These are phyloP conservation scores for Leccinum fallax DNA, from an alignment of 1,284 basidiomycete species.

Conservation along the genomic window DNA sequence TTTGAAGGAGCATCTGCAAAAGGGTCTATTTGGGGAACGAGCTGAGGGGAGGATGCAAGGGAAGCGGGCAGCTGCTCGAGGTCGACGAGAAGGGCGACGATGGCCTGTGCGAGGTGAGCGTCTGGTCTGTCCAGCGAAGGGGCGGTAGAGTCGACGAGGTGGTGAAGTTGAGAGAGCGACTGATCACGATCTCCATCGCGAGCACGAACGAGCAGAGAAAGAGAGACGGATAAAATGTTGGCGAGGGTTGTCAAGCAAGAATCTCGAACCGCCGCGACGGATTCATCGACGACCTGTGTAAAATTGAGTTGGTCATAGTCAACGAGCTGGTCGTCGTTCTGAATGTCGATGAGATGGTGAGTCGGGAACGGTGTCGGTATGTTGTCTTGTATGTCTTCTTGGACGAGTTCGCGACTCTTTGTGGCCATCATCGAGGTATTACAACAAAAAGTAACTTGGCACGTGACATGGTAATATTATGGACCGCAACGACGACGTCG, in stretches of 20 bases:
- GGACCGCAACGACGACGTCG: conserved; percentile 16
- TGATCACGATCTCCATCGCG: conserved; percentile 36
- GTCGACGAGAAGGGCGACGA: conserved; percentile 67
- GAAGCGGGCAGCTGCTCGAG: conserved; percentile 59
- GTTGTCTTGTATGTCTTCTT: conserved; percentile 11
- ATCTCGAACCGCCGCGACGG: conserved; percentile 67
- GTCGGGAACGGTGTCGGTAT: conserved; percentile 42
- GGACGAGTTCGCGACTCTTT: not conserved
- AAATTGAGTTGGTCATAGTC: conserved; percentile 19
- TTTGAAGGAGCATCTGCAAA: not conserved
- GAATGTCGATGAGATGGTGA: conserved; percentile 8
- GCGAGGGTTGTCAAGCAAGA: conserved; percentile 74
- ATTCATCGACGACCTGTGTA: conserved; percentile 25
- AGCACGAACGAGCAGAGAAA: conserved; percentile 19
- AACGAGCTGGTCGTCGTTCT: conserved; percentile 6
- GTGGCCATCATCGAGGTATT: conserved; percentile 20
- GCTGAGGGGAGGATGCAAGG: conserved; percentile 15
- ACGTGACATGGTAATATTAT: conserved; percentile 2
- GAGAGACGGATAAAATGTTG: conserved; percentile 62
- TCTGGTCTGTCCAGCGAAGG: conserved; percentile 50
- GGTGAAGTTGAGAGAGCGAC: conserved; percentile 59
- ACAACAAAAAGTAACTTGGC: not conserved
- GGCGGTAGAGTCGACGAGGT: conserved; percentile 52
- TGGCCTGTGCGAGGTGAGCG: conserved; percentile 60
- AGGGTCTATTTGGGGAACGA: conserved; percentile 4